Conservation (phyloP, 192 early-diverging fungal genomes). For the Diversispora epigaea region DNA sequence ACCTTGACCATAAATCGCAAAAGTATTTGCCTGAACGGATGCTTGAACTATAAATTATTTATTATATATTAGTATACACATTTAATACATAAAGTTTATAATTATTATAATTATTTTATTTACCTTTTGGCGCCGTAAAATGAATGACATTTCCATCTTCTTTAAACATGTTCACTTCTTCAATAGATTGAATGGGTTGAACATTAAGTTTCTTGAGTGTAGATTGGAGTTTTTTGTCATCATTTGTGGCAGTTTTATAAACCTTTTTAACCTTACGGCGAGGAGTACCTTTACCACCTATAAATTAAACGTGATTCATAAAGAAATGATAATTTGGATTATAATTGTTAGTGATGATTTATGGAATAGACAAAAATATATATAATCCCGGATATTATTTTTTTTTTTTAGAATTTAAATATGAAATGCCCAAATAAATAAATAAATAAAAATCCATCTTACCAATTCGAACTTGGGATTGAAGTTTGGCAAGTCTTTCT, state of each 20-base stretch:
- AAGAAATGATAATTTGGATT: background rate
- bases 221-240: slow-evolving; percentile 93
- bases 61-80: too few relatives aligned
- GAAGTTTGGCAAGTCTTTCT: slow-evolving; percentile 95
- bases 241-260: slow-evolving; percentile 58
- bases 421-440: slow-evolving; percentile 41
- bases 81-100: too few relatives aligned
- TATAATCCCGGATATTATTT: background rate
- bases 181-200: slow-evolving; percentile 80
- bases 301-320: background rate
- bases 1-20: slow-evolving; percentile 84
- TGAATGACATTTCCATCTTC: slow-evolving; percentile 89
- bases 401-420: background rate
- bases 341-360: background rate
- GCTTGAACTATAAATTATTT: slow-evolving; percentile 26
- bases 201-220: slow-evolving; percentile 91
- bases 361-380: background rate
- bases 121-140: slow-evolving; percentile 87
- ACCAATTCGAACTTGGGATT: slow-evolving; percentile 85
- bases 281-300: slow-evolving; percentile 81
- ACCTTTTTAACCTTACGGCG: slow-evolving; percentile 89
- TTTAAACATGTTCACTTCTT: slow-evolving; percentile 99
- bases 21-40: slow-evolving; percentile 83
- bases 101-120: background rate
- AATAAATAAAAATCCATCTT: slow-evolving; percentile 34